phyloP scores from a whole-genome alignment of 2,329 filamentous ascomycete genomes.

The Fusarium nisikadoi region DNA sequence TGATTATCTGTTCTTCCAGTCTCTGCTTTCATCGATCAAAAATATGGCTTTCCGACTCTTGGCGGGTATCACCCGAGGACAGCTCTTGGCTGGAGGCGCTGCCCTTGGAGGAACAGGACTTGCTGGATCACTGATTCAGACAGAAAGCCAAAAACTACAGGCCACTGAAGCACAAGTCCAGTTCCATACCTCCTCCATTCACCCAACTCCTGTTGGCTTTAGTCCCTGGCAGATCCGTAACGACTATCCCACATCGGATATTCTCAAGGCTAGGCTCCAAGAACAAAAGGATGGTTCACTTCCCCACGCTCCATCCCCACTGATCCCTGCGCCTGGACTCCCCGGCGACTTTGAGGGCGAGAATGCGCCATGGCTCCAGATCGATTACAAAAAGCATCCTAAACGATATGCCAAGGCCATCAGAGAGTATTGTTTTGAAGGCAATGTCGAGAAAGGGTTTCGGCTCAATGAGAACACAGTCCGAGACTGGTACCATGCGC shows the following conservation, averaged over 20 bases:
- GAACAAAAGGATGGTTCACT: not conserved
- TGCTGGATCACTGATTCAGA: not conserved
- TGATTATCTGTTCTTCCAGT: not conserved
- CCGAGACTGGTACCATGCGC: not conserved
- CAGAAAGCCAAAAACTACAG: not conserved
- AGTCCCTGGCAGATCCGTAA: not conserved
- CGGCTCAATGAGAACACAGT: not conserved
- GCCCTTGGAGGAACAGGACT: not conserved
- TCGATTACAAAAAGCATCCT: not conserved
- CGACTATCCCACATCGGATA: not conserved
- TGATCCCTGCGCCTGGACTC: not conserved
- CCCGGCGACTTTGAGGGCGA: not conserved
- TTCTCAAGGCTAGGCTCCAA: not conserved
- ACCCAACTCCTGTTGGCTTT: not conserved
- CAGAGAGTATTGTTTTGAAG: not conserved
- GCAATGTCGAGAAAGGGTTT: not conserved
- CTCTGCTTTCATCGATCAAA: rapidly evolving
- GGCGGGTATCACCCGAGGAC: not conserved
- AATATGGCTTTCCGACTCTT: not conserved
- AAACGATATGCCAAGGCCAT: not conserved
- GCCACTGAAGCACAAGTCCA: not conserved
- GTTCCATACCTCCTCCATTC: not conserved
- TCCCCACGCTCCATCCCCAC: not conserved
- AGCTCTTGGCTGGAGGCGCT: not conserved
- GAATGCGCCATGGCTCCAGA: not conserved